Base-by-base conservation (phyloP, 2,329 filamentous ascomycete species). In the Aspergillus brasiliensis region DNA sequence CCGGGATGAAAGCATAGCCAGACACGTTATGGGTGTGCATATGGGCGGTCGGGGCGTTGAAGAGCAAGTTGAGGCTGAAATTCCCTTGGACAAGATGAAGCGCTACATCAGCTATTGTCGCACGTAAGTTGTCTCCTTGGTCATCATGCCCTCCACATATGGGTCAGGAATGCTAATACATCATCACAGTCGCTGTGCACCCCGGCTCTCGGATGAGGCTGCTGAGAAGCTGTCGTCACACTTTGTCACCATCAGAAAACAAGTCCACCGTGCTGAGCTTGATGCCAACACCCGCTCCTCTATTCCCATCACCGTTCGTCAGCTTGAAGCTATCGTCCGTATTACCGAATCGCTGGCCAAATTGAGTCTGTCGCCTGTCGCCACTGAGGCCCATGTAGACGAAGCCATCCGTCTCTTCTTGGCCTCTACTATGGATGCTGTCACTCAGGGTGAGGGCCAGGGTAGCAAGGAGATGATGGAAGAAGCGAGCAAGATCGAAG, bases 101-200 rank as follows among this genome's bases (percentile, higher is more conserved):
- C 88, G 93, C 62, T 99, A 98, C 73, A 90, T 99, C 72, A 96
- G 91, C 68, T 99, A 98, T 79, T 98, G 95, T 84, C 94, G 94
- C 79, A 91, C 91, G 87, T 94, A 81, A 81, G 89, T 83, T 37
- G 34, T 6, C 8, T 19, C 21, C 15, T 15, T 38, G 15, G 8
- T n/a, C 10, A 7, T 19, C 23, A 1, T 28, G 11, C 15, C 19
- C 19, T 11, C 10, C 23, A 27, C 10, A 11, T 44, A 23, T 23
- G 5, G 13, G 5, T 44, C 56, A 28, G 23, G 19, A 4, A 42
- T 28, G 19, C 19, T 60, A 55, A 25, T 31, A 31, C 15, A 5
- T 13, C 17, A 6, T 31, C 8, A 21, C 67, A 94, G 91, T 61
- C 92, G 92, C 63, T 98, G 94, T 72, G 95, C 95, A 1, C 95